phyloP scores from a whole-genome alignment of 2,329 filamentous ascomycete genomes.

The Aspergillus proliferans region DNA sequence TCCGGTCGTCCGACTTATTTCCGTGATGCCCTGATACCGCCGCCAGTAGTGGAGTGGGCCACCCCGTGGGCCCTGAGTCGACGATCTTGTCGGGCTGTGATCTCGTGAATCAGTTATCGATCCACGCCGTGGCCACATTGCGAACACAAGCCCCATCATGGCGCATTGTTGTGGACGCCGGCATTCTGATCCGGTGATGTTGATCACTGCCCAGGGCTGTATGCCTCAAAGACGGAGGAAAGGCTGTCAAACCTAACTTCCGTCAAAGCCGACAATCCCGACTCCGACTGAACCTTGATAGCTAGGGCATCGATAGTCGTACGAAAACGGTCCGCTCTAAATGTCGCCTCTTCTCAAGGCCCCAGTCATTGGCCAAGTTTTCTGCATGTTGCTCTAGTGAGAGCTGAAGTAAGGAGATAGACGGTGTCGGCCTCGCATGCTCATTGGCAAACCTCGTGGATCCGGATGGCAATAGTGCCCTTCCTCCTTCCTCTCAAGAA shows the following conservation, averaged over 20 bases:
- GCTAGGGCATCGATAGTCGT: too few species aligned
- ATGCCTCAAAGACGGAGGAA: too few species aligned
- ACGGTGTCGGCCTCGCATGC: conserved; percentile 5
- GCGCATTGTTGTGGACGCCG: neutral
- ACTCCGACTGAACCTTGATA: conserved; percentile 8
- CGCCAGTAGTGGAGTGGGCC: neutral
- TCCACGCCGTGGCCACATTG: neutral
- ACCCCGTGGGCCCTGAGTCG: neutral
- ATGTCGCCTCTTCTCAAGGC: too few species aligned
- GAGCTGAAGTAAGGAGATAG: conserved; percentile 9
- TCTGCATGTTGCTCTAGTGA: conserved; percentile 3
- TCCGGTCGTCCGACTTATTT: neutral
- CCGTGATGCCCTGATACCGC: neutral
- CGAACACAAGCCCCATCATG: too few species aligned
- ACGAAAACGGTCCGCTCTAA: too few species aligned
- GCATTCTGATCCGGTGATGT: neutral
- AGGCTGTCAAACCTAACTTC: neutral
- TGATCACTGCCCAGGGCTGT: too few species aligned
- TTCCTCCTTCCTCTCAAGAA: neutral
- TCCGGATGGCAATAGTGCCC: too few species aligned
- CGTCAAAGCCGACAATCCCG: too few species aligned
- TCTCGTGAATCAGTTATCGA: neutral
- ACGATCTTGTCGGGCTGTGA: neutral
- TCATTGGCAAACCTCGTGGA: conserved; percentile 14
- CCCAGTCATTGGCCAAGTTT: too few species aligned